Conservation (phyloP, 1,284 basidiomycete species). For the Puccinia novopanici region DNA sequence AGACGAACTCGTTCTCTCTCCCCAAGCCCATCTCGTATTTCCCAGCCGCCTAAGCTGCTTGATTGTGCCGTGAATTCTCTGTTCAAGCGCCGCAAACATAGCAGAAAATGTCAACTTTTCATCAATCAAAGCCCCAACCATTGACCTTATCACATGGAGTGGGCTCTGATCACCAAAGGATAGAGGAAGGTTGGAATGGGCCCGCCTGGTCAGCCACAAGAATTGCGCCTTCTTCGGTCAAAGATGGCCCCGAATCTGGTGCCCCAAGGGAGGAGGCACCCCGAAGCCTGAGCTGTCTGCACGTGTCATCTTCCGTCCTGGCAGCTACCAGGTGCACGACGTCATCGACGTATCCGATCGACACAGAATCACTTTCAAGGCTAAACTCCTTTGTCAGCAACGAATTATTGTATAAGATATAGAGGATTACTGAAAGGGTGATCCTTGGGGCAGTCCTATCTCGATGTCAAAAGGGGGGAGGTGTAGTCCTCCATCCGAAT, state of each 20-base stretch:
- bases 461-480: background rate
- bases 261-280: background rate
- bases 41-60: background rate
- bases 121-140: background rate
- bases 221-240: background rate
- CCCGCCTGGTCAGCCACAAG: background rate
- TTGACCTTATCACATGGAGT: background rate
- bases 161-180: background rate
- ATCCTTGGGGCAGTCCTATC: slow-evolving; percentile 13
- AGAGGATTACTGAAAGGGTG: slow-evolving; percentile 15
- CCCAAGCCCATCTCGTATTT: background rate
- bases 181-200: background rate
- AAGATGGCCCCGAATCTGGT: background rate
- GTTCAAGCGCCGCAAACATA: background rate
- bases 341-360: slow-evolving; percentile 21
- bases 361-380: background rate
- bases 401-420: slow-evolving; percentile 19
- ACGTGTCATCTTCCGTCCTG: background rate
- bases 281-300: background rate
- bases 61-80: background rate
- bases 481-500: slow-evolving; percentile 3
- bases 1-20: background rate
- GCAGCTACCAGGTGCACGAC: slow-evolving; percentile 14
- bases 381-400: background rate
- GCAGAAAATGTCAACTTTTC: background rate